Conservation (phyloP, 805 yeast genomes). For the Kuraishia capsulata region DNA sequence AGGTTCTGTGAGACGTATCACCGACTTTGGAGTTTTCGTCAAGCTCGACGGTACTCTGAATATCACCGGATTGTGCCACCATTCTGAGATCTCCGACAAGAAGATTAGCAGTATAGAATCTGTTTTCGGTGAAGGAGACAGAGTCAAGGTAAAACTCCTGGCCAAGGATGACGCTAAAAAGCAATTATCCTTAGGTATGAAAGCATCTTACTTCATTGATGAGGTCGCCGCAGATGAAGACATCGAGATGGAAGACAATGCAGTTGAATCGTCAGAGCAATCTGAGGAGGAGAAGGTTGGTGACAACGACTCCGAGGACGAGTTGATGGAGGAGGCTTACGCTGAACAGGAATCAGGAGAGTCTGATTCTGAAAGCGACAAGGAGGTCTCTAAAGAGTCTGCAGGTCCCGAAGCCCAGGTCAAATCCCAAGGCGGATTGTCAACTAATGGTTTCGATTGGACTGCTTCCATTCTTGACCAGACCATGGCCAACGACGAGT, state of each 20-base stretch:
- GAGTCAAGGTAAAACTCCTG: slow-evolving; percentile 78
- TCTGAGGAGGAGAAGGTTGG: slow-evolving; percentile 7
- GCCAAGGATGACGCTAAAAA: slow-evolving; percentile 54
- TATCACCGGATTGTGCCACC: slow-evolving; percentile 83
- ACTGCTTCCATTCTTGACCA: slow-evolving; percentile 83
- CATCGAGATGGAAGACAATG: slow-evolving; percentile 19
- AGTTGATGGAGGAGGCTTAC: slow-evolving; percentile 4
- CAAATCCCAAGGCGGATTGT: slow-evolving; percentile 43
- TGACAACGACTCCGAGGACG: slow-evolving; percentile 13
- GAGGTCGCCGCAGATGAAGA: slow-evolving; percentile 18
- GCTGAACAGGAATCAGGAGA: slow-evolving; percentile 11
- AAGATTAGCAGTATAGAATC: slow-evolving; percentile 45
- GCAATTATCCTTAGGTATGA: slow-evolving; percentile 84
- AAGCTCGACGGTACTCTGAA: slow-evolving; percentile 65
- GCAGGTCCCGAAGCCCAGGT: slow-evolving; percentile 9
- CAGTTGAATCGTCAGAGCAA: slow-evolving; percentile 19
- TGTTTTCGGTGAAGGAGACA: slow-evolving; percentile 82
- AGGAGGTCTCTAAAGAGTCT: slow-evolving; percentile 19
- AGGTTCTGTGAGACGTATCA: slow-evolving; percentile 68
- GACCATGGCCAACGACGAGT: slow-evolving; percentile 49
- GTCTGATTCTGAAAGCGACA: slow-evolving; percentile 19
- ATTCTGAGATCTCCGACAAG: slow-evolving; percentile 72
- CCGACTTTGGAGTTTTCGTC: slow-evolving; percentile 89
- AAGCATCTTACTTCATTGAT: slow-evolving; percentile 70
- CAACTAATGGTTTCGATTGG: slow-evolving; percentile 93